Conservation (phyloP, 1,284 basidiomycete species). For the Leccinum angustisporum region DNA sequence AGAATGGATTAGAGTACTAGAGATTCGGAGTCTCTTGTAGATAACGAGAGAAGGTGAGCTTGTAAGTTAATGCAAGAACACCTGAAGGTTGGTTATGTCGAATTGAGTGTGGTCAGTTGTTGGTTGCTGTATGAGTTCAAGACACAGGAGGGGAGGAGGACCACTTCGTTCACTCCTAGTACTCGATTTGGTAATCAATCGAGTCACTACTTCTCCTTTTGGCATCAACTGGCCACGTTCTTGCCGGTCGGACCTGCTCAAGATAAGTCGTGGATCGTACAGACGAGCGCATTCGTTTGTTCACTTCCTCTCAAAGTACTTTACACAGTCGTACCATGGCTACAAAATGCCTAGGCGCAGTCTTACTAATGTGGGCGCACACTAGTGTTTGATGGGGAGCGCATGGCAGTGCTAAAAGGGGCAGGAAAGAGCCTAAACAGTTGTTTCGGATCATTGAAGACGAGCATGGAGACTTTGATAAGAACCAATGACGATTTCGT, state of each 20-base stretch:
- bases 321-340: not conserved
- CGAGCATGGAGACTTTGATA: not conserved
- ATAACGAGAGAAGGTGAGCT: constrained; percentile 24
- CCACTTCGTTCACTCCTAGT: not conserved
- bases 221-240: constrained; percentile 2
- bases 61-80: constrained; percentile 37
- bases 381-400: not conserved
- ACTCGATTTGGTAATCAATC: constrained; percentile 15
- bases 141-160: constrained; percentile 22
- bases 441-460: not conserved
- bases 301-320: not conserved
- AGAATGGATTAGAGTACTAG: constrained; percentile 15
- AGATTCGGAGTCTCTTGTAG: constrained; percentile 20
- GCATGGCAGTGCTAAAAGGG: not conserved
- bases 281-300: not conserved
- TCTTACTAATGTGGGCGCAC: not conserved
- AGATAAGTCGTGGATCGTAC: too few species aligned
- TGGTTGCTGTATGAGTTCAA: constrained; percentile 1
- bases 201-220: constrained; percentile 28
- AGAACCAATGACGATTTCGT: not conserved
- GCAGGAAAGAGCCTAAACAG: not conserved
- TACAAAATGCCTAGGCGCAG: not conserved
- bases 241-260: not conserved
- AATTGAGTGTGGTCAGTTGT: not conserved
- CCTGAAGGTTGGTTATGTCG: constrained; percentile 1